Percentiles rank a stretch among this genome's conserved stretches.
Evolutionary conservation across 345 rosid species (phyloP).

Genomic region (Gossypium raimondii): DNA sequence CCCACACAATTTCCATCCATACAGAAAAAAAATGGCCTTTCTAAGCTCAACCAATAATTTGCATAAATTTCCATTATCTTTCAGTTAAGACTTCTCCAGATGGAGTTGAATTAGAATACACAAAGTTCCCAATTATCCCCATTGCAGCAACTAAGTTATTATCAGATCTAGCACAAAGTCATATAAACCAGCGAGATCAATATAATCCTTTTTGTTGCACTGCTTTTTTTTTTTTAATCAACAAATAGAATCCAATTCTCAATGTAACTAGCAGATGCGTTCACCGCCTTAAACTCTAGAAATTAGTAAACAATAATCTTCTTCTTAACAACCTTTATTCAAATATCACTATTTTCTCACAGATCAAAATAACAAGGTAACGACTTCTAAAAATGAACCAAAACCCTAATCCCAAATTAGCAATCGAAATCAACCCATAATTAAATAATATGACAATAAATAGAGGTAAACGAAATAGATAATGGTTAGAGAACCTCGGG

Average conservation of each 20-base stretch:
- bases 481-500: constrained; percentile 48
- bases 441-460: not conserved
- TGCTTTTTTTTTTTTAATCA: not conserved
- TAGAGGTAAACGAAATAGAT: not conserved
- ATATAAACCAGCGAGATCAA: not conserved
- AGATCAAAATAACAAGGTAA: not conserved
- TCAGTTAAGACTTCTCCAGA: not conserved
- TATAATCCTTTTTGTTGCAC: not conserved
- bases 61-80: not conserved
- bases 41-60: not conserved
- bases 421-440: not conserved
- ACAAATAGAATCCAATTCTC: not conserved
- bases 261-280: not conserved
- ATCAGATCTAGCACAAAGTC: not conserved
- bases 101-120: not conserved
- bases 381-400: not conserved
- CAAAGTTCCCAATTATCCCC: not conserved
- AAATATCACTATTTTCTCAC: not conserved
- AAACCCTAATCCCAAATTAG: not conserved
- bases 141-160: not conserved
- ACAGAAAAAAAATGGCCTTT: not conserved
- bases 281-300: not conserved
- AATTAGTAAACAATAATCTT: not conserved
- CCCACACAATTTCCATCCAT: not conserved
- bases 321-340: not conserved